Conservation (phyloP, 148 eudicot species). For the Chenopodium formosanum region DNA sequence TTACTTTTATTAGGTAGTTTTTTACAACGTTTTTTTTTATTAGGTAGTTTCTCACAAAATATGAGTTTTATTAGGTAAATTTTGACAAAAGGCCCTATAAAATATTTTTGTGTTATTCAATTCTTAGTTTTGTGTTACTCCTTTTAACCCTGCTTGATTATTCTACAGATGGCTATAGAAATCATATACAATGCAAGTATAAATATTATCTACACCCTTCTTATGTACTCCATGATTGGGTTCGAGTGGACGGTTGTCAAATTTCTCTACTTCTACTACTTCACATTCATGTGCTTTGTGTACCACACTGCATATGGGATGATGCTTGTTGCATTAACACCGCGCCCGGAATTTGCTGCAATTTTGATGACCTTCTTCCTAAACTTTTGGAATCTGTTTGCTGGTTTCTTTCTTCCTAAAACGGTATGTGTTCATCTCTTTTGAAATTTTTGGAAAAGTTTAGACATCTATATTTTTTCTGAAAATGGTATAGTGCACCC, state of each 20-base stretch:
- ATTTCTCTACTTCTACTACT: constrained; percentile 62
- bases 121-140: neutral
- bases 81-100: too few relatives aligned
- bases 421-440: constrained; percentile 38
- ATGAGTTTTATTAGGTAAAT: too few relatives aligned
- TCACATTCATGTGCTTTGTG: constrained; percentile 49
- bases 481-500: too few relatives aligned
- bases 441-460: too few relatives aligned
- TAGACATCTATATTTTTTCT: too few relatives aligned
- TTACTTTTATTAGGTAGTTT: too few relatives aligned
- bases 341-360: constrained; percentile 53
- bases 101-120: neutral
- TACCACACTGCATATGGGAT: constrained; percentile 72
- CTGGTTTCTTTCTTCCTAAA: constrained; percentile 67
- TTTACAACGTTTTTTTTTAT: too few relatives aligned
- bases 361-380: constrained; percentile 59
- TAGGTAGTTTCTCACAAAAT: too few relatives aligned
- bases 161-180: constrained; percentile 61
- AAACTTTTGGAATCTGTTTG: constrained; percentile 70
- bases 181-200: constrained; percentile 44
- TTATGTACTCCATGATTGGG: constrained; percentile 71
- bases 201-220: constrained; percentile 39
- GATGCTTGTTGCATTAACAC: constrained; percentile 77
- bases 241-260: constrained; percentile 55
- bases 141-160: neutral